These are phyloP conservation scores for Puccinia horiana DNA, from an alignment of 1,284 basidiomycete species.

Conservation along the genomic window DNA sequence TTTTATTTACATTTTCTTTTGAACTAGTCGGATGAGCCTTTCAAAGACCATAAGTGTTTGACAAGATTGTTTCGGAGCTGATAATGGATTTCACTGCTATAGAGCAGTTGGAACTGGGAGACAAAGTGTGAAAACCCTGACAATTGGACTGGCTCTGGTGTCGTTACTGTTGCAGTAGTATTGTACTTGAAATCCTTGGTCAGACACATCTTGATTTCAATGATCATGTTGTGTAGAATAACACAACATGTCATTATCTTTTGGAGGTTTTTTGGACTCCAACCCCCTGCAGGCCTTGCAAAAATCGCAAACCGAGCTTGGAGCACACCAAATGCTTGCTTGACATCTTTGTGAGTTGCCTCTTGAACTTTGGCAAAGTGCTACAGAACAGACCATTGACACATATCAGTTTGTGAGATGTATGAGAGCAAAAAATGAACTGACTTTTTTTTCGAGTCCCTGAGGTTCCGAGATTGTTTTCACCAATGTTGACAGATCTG, in stretches of 20 bases:
- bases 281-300: not conserved
- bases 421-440: not conserved
- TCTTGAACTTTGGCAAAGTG: constrained; percentile 8
- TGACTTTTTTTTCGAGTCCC: not conserved
- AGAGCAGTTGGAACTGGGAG: not conserved
- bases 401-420: not conserved
- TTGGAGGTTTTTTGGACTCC: not conserved
- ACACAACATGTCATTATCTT: not conserved
- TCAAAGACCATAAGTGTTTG: not conserved
- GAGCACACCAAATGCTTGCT: constrained; percentile 1
- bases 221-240: not conserved
- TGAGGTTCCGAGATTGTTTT: not conserved
- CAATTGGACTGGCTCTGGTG: not conserved
- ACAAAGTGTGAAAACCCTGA: not conserved
- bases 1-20: too few relatives aligned
- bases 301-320: not conserved
- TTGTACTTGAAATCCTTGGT: not conserved
- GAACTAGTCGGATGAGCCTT: not conserved
- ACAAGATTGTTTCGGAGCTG: not conserved
- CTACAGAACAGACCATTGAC: not conserved
- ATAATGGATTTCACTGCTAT: not conserved
- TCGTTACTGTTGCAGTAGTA: not conserved
- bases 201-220: not conserved
- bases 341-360: not conserved
- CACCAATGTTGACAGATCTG: not conserved